Evolutionary conservation across 2,329 filamentous ascomycete genomes (phyloP).

Genomic region (Phyllosticta citrichinensis): DNA sequence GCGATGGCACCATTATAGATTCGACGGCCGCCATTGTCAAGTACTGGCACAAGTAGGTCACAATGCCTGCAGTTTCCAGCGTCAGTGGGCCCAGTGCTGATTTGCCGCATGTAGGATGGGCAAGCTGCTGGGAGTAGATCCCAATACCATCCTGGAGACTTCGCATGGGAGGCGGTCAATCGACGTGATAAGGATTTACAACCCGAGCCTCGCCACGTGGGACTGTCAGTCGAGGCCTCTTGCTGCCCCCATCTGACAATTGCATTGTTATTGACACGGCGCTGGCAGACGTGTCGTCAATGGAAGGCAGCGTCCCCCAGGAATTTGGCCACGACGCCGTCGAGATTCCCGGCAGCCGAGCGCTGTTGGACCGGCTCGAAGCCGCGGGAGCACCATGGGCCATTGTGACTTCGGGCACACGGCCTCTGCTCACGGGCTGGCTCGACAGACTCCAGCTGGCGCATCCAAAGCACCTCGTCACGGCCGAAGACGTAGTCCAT

Average conservation of each 20-base stretch:
- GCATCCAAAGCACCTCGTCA: constrained; percentile 37
- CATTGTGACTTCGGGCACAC: constrained; percentile 53
- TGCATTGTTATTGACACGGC: constrained; percentile 3
- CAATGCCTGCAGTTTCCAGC: constrained; percentile 5
- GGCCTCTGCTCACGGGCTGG: constrained; percentile 40
- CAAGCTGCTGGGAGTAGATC: constrained; percentile 71
- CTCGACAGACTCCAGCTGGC: constrained; percentile 39
- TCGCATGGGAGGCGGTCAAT: constrained; percentile 88
- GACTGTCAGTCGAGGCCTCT: constrained; percentile 56
- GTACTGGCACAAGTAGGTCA: constrained; percentile 57
- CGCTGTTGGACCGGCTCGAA: constrained; percentile 58
- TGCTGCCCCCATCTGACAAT: neutral
- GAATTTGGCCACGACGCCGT: constrained; percentile 67
- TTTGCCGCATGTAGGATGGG: constrained; percentile 49
- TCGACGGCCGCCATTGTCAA: constrained; percentile 67
- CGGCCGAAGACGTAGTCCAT: constrained; percentile 38
- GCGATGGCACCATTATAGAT: constrained; percentile 78
- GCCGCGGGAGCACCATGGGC: constrained; percentile 62
- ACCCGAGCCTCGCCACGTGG: constrained; percentile 81
- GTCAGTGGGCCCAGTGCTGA: neutral
- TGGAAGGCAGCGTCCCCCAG: constrained; percentile 69
- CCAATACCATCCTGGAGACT: constrained; percentile 75
- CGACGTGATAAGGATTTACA: constrained; percentile 69
- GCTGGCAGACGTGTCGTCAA: constrained; percentile 59
- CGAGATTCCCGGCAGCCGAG: constrained; percentile 75